Evolutionary conservation across 306 rosid species (phyloP).

Genomic region (Dryas drummondii): DNA sequence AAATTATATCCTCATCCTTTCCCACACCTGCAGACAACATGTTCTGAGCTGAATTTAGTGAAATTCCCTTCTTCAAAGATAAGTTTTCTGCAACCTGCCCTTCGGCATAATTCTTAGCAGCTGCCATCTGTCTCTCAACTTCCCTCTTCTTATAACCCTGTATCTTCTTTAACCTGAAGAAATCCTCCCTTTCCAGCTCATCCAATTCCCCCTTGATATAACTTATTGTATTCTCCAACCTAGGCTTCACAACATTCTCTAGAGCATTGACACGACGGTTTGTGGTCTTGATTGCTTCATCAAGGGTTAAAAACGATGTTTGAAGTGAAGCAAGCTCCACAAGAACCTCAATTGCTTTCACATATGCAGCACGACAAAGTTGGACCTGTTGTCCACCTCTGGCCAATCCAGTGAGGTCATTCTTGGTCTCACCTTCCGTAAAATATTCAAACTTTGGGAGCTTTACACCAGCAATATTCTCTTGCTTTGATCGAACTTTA

Average conservation of each 20-base stretch:
- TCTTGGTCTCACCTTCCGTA: constrained; percentile 67
- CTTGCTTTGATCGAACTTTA: constrained; percentile 77
- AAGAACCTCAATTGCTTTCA: constrained; percentile 88
- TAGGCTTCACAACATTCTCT: constrained; percentile 88
- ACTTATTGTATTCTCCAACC: constrained; percentile 78
- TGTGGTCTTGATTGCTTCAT: constrained; percentile 88
- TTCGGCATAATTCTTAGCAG: constrained; percentile 47
- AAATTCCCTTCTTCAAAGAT: constrained; percentile 53
- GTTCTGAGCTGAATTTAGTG: constrained; percentile 54
- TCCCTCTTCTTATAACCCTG: constrained; percentile 87
- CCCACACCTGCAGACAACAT: constrained; percentile 48
- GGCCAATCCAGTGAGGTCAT: constrained; percentile 91
- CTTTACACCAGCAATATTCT: constrained; percentile 88
- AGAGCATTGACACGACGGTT: constrained; percentile 93
- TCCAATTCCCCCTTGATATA: constrained; percentile 92
- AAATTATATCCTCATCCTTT: constrained; percentile 81
- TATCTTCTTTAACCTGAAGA: constrained; percentile 93
- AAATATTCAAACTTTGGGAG: constrained; percentile 86
- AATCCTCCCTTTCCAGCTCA: constrained; percentile 93
- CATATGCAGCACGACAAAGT: constrained; percentile 78
- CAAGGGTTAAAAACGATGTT: constrained; percentile 90
- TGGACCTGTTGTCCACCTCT: constrained; percentile 96
- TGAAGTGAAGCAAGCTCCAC: constrained; percentile 97
- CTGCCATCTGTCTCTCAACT: constrained; percentile 60
- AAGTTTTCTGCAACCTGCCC: constrained; percentile 57